Conservation (phyloP, 768 basidiomycete genomes). For the Mrakia frigida region DNA sequence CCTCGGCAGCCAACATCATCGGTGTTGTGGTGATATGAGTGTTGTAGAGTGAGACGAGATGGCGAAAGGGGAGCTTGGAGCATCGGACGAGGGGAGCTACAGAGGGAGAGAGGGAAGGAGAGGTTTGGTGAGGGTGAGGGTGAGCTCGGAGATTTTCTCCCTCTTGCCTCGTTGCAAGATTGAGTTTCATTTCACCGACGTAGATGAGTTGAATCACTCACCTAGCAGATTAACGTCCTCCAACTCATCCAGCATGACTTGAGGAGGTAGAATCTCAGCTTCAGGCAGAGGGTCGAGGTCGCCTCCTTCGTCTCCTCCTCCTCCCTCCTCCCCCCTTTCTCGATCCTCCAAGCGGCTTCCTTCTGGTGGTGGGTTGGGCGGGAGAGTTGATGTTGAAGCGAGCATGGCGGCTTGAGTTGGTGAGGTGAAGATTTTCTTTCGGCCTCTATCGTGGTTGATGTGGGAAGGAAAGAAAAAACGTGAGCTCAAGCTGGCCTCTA, state of each 20-base stretch:
- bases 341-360: background rate
- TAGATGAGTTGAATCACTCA: background rate
- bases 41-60: constrained; percentile 48
- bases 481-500: background rate
- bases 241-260: constrained; percentile 43
- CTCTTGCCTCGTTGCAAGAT: background rate
- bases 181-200: background rate
- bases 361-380: background rate
- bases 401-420: background rate
- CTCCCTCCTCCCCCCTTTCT: background rate
- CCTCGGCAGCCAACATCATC: constrained; percentile 45
- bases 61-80: constrained; percentile 50
- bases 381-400: background rate
- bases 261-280: constrained; percentile 38
- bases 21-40: constrained; percentile 51
- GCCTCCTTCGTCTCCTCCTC: background rate
- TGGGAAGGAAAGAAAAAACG: background rate
- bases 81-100: constrained; percentile 49
- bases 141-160: background rate
- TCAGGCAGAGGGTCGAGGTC: background rate
- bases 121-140: background rate
- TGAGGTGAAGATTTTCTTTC: background rate
- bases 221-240: constrained; percentile 45
- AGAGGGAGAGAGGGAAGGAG: background rate
- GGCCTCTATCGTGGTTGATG: background rate